Base-by-base conservation (phyloP, 2,329 filamentous ascomycete species). In the Aspergillus eucalypticola region DNA sequence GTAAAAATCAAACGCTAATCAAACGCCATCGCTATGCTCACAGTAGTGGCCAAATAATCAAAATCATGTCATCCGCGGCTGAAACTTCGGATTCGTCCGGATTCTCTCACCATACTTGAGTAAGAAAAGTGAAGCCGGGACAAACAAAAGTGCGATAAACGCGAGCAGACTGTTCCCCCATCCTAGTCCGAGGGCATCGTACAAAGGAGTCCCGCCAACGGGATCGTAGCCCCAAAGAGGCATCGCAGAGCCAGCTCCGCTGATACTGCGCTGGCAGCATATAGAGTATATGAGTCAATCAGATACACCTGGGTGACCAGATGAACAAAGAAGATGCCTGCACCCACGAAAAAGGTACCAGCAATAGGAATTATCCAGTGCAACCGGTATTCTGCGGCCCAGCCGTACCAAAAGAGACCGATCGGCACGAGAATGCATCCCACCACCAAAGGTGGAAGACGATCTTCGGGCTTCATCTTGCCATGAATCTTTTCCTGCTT, bases 381-480 rank as follows among this genome's bases (percentile, higher is more conserved):
- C 4, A 62, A 32, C 8, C 19, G 46, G 17, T 60, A 58, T 25
- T 62, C 54, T 11, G 60, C 63, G 13, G 62, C 62, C 68, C 68
- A 70, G 53, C 65, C 68, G 42, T 67, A 70, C 64, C 64, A 64
- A 49, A 70, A 65, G 3, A 69, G 49, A 0, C 68, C 68, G 7
- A 58, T 58, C 1, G 68, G 85, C 2, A 88, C 79, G 15, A 85
- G 59, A 2, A 82, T 51, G 3, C 82, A 82, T 3, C 82, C 83
- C 10, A 80, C 72, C 4, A 82, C 76, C 44, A 87, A 77, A 0
- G 82, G 78, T 0, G 80, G 79, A 0, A 88, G 71, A 59, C 84
- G 78, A 61, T 75, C 76, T 59, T 86, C 83, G 0, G 82, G 81
- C 71, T 73, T 75, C 56, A 63, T 63, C 32, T 56, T 44, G 7